These are phyloP conservation scores for Lachnum nothofagi DNA, from an alignment of 2,329 filamentous ascomycete species.

Conservation along the genomic window DNA sequence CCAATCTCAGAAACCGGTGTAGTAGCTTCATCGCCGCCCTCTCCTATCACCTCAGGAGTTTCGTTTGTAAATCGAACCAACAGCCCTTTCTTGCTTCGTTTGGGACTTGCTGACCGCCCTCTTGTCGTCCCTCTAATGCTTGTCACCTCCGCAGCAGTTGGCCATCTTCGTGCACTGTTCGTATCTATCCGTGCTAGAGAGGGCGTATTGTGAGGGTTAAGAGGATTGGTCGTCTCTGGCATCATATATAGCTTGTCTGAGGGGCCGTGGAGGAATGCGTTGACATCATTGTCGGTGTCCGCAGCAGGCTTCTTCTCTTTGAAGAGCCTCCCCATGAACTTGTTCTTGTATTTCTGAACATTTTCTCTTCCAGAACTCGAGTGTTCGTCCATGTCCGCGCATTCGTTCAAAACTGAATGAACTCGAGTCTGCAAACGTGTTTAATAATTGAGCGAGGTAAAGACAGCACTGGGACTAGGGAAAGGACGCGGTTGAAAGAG, in stretches of 20 bases:
- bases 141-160: slow-evolving; percentile 41
- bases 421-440: slow-evolving; percentile 1
- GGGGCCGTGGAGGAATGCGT: slow-evolving; percentile 54
- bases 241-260: slow-evolving; percentile 51
- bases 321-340: slow-evolving; percentile 53
- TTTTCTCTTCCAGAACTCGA: slow-evolving; percentile 24
- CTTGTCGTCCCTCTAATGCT: slow-evolving; percentile 12
- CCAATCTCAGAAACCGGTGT: slow-evolving; percentile 67
- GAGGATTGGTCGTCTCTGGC: slow-evolving; percentile 41
- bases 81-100: slow-evolving; percentile 59
- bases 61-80: slow-evolving; percentile 69
- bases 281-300: slow-evolving; percentile 44
- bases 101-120: slow-evolving; percentile 32
- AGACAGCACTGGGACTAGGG: neutral
- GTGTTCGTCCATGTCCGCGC: slow-evolving; percentile 24
- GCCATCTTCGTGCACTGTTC: slow-evolving; percentile 45
- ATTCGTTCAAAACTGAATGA: neutral
- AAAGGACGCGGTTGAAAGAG: no score
- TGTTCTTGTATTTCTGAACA: slow-evolving; percentile 32
- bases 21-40: slow-evolving; percentile 83
- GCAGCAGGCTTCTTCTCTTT: slow-evolving; percentile 34
- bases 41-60: slow-evolving; percentile 76
- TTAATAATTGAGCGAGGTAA: neutral
- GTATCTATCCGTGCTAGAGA: slow-evolving; percentile 40
- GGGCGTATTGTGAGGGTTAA: slow-evolving; percentile 10